Evolutionary conservation across 176 grass and related monocot species (phyloP), one percentile per base, ranked within the genome.

Genomic region (Eleusine indica): DNA sequence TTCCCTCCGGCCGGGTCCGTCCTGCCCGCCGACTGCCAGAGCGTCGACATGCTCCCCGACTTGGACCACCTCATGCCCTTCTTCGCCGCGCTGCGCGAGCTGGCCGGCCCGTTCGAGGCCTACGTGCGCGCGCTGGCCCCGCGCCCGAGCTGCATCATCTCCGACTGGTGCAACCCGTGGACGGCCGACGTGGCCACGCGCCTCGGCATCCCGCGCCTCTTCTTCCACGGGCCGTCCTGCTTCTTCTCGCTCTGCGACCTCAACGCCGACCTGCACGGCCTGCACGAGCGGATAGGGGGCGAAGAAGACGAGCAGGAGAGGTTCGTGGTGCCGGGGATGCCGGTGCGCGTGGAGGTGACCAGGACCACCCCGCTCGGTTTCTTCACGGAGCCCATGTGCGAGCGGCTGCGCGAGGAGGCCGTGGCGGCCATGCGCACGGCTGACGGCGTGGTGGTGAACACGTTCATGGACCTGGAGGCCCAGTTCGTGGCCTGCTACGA

Each of bases 401-500:
- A 89, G 71, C 19, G n/a, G 42, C 1, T 82, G 5, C 57, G 73
- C 2, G 3, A 70, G 0, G 82, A 85, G 4, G 17, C 44, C 25
- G 19, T 78, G n/a, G 84, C 73, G 30, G 84, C 80, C 9, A 88
- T 83, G 84, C 58, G 52, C 28, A 66, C 68, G 1, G 74, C 84
- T 10, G 84, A 91, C 2, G 94, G 86, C 18, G 80, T 39, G 1
- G 78, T 89, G 10, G 47, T 96, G 5, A 96, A 96, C 75, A 93
- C 86, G 7, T 96, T 96, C 61, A 0, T 71, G 29, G 88, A 89
- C 16, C 51, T 91, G 3, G 91, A 96, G 75, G 21, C 9, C 2
- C 3, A 43, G 46, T 91, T 87, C 64, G 4, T 96, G 0, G 17
- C 66, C 4, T 41, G 64, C 49, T 97, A 91, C 74, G 44, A 89